Base-by-base conservation (phyloP, 768 basidiomycete species). In the Tulasnella calospora region DNA sequence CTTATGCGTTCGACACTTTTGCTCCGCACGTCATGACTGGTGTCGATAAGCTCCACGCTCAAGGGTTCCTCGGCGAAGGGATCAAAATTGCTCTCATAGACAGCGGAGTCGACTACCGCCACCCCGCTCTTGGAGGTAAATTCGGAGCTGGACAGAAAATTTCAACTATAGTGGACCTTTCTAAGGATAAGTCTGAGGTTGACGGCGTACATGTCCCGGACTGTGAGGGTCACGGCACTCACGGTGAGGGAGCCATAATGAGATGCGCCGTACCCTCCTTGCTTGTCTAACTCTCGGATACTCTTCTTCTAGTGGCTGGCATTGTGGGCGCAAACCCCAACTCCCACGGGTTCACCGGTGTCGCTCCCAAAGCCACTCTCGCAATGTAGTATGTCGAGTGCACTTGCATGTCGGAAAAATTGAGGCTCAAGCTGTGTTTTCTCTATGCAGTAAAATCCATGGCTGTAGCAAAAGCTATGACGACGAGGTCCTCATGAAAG, bases 301-400 rank as follows among this genome's bases (percentile, higher is more conserved):
- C 19, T 36, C 46, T 47, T 47, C 46, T 7, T 7, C 17, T 44
- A 71, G 71, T 71, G 7, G 12, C 71, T 1, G 71, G 71, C 35
- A 71, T 71, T 35, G 27, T 71, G 0, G 71, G 71, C 10, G 71
- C 71, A 12, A 71, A 71, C 19, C 33, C 41, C n/a, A 71, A 71
- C 27, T 1, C 8, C 40, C 91, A 89, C 85, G 89, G 89, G 83
- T 89, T 92, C 81, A 89, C 88, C 70, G 92, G 92, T 76, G 91
- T 92, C 47, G 92, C 92, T 1, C 91, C 88, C 77, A 85, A 87
- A 1, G 89, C 91, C 0, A 87, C 86, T 1, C 83, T 92, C 55
- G 87, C 27, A 8, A 36, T 36, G 35, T 71, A 71, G 71, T 71
- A 35, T 0, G 71, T 71, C 23, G 12, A 23, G 0, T 0, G 71